Evolutionary conservation across 2,329 filamentous ascomycete genomes (phyloP).

Genomic region (Myriosclerotinia scirpicola): DNA sequence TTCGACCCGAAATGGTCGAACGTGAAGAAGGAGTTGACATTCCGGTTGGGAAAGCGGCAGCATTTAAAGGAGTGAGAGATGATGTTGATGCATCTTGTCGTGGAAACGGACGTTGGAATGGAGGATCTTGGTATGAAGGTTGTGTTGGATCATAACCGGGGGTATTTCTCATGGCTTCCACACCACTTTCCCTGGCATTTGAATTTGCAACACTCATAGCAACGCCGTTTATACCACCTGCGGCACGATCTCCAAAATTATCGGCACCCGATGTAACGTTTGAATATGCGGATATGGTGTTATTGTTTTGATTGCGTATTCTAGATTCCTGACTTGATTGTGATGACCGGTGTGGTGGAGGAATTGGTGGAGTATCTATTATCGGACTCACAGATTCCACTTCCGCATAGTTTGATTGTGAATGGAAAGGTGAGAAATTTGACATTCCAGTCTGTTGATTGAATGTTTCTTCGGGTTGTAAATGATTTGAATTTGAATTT

Average conservation of each 20-base stretch:
- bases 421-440: conserved; percentile 19
- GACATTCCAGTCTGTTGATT: conserved; percentile 22
- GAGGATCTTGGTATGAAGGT: conserved; percentile 25
- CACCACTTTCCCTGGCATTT: conserved; percentile 63
- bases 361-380: conserved; percentile 33
- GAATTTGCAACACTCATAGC: conserved; percentile 65
- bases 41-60: conserved; percentile 38
- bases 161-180: conserved; percentile 56
- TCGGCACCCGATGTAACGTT: conserved; percentile 62
- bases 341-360: conserved; percentile 39
- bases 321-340: conserved; percentile 34
- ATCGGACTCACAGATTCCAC: conserved; percentile 26
- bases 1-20: conserved; percentile 34
- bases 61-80: conserved; percentile 37
- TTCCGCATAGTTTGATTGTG: conserved; percentile 26
- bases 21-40: conserved; percentile 36
- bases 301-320: conserved; percentile 24
- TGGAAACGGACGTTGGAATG: conserved; percentile 20
- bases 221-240: conserved; percentile 67
- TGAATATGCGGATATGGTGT: conserved; percentile 35
- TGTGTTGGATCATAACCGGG: conserved; percentile 35
- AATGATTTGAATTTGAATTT: not conserved
- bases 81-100: conserved; percentile 32
- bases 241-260: conserved; percentile 62
- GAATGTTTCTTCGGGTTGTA: conserved; percentile 7